phyloP scores from a whole-genome alignment of 179 eudicot species.

The Silene coronaria region DNA sequence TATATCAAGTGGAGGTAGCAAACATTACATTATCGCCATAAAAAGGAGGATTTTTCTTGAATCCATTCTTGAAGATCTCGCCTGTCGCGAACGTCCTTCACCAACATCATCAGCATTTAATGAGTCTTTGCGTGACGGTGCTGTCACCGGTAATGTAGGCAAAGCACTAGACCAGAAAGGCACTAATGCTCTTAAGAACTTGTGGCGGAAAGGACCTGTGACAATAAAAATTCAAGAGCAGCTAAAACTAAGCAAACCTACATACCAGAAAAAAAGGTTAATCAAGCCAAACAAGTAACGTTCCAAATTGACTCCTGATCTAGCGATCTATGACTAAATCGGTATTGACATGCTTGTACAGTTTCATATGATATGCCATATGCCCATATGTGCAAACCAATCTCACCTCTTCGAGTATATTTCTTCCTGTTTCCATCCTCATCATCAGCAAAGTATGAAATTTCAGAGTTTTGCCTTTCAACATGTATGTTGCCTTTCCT shows the following conservation, averaged over 20 bases:
- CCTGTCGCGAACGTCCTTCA: slow-evolving; percentile 63
- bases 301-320: not conserved
- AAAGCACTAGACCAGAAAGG: slow-evolving; percentile 96
- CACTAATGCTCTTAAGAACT: slow-evolving; percentile 63
- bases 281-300: not conserved
- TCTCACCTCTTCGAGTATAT: slow-evolving; percentile 70
- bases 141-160: slow-evolving; percentile 88
- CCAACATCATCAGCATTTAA: slow-evolving; percentile 54
- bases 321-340: not conserved
- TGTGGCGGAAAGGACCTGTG: slow-evolving; percentile 74
- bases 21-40: slow-evolving; percentile 80
- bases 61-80: slow-evolving; percentile 80
- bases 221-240: slow-evolving; percentile 8
- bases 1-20: slow-evolving; percentile 10
- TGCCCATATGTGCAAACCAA: slow-evolving; percentile 9
- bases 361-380: slow-evolving; percentile 4
- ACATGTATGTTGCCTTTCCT: slow-evolving; percentile 62
- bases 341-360: slow-evolving; percentile 1
- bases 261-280: not conserved
- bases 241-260: not conserved
- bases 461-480: slow-evolving; percentile 81
- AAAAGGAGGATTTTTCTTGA: slow-evolving; percentile 88
- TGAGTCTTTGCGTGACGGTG: slow-evolving; percentile 71
- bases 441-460: slow-evolving; percentile 81
- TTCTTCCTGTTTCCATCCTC: slow-evolving; percentile 85